phyloP scores from a whole-genome alignment of 2,329 filamentous ascomycete genomes.

The Aureobasidium sp. region DNA sequence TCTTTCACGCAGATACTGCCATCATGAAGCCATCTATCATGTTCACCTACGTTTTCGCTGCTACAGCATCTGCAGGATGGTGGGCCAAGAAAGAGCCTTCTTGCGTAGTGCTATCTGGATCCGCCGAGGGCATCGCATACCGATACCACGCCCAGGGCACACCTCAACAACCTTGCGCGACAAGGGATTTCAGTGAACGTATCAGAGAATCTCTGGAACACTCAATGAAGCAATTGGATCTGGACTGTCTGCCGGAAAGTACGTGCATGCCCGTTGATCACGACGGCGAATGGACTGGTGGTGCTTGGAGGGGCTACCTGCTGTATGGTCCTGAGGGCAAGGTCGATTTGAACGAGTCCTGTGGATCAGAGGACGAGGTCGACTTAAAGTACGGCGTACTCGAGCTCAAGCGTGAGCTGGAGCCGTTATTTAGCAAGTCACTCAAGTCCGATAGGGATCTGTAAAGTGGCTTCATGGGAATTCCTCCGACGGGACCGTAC shows the following conservation, averaged over 20 bases:
- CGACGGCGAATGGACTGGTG: not conserved
- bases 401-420: not conserved
- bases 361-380: not conserved
- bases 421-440: not conserved
- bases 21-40: too few relatives aligned
- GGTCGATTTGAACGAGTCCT: not conserved
- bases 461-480: not conserved
- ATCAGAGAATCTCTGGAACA: not conserved
- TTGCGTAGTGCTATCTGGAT: not conserved
- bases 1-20: too few relatives aligned
- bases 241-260: not conserved
- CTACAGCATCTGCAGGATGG: not conserved
- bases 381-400: not conserved
- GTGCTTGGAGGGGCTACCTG: not conserved
- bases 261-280: not conserved
- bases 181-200: not conserved
- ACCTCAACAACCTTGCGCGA: not conserved
- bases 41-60: not conserved
- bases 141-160: not conserved
- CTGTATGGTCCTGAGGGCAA: not conserved
- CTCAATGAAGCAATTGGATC: not conserved
- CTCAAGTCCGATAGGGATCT: not conserved
- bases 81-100: not conserved
- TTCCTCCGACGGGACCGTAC: too few relatives aligned
- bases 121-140: not conserved